Evolutionary conservation across 495 filamentous ascomycete genomes (phyloP), one percentile per base, ranked within the genome.

Genomic region (Cudoniella acicularis): DNA sequence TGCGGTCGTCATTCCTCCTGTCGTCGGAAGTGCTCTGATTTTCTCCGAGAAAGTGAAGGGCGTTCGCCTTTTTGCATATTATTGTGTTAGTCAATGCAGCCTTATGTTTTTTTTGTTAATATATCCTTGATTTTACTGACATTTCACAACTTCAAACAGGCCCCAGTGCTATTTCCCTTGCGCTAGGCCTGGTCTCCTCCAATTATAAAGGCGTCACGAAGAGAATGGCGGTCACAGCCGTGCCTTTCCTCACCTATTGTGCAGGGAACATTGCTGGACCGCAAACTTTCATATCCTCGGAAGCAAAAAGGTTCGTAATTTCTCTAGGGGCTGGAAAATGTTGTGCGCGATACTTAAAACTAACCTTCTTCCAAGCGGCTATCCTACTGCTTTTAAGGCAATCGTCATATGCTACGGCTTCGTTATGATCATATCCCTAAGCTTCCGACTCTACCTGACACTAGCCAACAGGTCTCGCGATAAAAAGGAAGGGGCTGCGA

Each of bases 351-450:
- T n/a, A n/a, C n/a, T n/a, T n/a, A n/a, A n/a, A n/a, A n/a, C 23
- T 18, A 18, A 26, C 23, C 3, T 47, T 47, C 6, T n/a, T 47
- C 13, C 13, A 47, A n/a, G 43, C 20, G 43, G 43, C 43, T 71
- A 71, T 49, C 61, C 68, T 27, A 80, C 73, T 0, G 78, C 78
- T 0, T 81, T 82, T 57, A 70, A 71, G 36, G 72, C 74, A 9
- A 80, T 82, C 27, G 69, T 82, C 69, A 74, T 80, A 41, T 82
- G 77, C 46, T 82, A 82, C 62, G 68, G 73, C 0, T 64, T 80
- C 11, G 68, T 72, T 1, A 67, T 75, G 1, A 62, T 64, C 10
- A 55, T 81, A 21, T 68, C 72, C 2, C 46, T 78, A 1, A 57
- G 54, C n/a, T 61, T 82, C 43, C 69, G 77, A 10, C 45, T 65